Percentiles rank a stretch among this genome's conserved stretches.
Conservation (phyloP, 345 rosid genomes). For the Nephelium lappaceum region DNA sequence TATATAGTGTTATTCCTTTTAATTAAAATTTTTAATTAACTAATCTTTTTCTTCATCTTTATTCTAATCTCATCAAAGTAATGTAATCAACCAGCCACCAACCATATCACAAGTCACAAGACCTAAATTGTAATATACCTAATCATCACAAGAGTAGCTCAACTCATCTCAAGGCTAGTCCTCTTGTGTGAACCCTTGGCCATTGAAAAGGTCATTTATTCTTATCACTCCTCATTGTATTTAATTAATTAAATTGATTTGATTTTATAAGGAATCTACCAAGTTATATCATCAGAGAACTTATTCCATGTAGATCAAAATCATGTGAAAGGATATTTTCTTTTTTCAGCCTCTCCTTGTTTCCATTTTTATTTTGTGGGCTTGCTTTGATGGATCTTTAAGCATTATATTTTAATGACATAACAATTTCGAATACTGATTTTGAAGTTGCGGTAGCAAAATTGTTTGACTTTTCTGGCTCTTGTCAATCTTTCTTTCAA, state of each 20-base stretch:
- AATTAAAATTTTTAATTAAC: not conserved
- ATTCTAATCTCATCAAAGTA: not conserved
- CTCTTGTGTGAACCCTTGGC: constrained; percentile 4
- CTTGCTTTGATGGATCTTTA: not conserved
- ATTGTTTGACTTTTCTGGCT: not conserved
- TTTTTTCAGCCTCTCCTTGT: not conserved
- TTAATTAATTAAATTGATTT: not conserved
- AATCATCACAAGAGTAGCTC: constrained; percentile 6
- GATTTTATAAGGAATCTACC: not conserved
- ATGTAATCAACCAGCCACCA: not conserved
- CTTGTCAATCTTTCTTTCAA: not conserved
- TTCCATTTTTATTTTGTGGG: constrained; percentile 1
- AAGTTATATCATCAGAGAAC: constrained; percentile 4
- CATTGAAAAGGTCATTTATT: not conserved
- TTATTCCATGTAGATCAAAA: constrained; percentile 5
- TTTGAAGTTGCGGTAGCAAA: not conserved
- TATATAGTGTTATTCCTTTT: not conserved
- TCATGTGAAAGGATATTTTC: not conserved
- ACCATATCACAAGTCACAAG: constrained; percentile 10
- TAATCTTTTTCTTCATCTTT: not conserved
- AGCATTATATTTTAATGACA: not conserved
- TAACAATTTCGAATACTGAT: not conserved
- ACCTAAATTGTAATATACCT: not conserved
- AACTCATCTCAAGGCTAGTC: not conserved
- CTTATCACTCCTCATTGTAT: not conserved